These are phyloP conservation scores for Aphanocladium album DNA, from an alignment of 2,329 filamentous ascomycete species.

Conservation along the genomic window DNA sequence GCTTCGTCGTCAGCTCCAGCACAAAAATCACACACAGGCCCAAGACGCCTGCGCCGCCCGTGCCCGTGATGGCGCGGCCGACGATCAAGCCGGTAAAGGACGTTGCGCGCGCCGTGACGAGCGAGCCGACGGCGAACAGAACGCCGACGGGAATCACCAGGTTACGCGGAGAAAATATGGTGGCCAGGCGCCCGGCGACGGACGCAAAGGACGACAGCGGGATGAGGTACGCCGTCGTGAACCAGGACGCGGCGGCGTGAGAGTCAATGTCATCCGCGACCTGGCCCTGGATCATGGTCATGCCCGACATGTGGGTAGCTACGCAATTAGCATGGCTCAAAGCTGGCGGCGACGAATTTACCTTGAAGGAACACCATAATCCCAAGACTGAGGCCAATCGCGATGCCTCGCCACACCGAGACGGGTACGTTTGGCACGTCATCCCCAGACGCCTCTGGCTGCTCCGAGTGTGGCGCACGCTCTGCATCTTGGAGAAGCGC, in stretches of 20 bases:
- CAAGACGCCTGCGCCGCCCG: conserved; percentile 67
- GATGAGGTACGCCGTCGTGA: conserved; percentile 70
- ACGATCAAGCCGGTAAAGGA: conserved; percentile 60
- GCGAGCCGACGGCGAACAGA: conserved; percentile 54
- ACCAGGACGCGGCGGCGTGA: conserved; percentile 72
- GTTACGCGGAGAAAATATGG: conserved; percentile 64
- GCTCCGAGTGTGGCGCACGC: background rate
- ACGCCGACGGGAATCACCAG: conserved; percentile 60
- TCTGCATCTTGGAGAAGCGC: background rate
- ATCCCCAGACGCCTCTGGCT: background rate
- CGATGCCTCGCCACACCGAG: background rate
- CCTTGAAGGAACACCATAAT: conserved; percentile 55
- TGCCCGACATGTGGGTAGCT: conserved; percentile 70
- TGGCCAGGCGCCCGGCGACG: conserved; percentile 64
- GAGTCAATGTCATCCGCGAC: conserved; percentile 72
- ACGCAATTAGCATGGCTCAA: background rate
- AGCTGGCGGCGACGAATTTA: too few relatives aligned
- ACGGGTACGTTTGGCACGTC: conserved; percentile 6
- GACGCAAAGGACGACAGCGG: conserved; percentile 60
- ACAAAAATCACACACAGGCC: conserved; percentile 70
- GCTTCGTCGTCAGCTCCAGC: conserved; percentile 65
- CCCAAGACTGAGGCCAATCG: conserved; percentile 5
- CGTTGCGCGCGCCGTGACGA: conserved; percentile 58
- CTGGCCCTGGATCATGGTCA: conserved; percentile 73
- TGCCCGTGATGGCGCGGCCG: conserved; percentile 63